phyloP scores from a whole-genome alignment of 768 basidiomycete species.

The Naganishia friedmannii region DNA sequence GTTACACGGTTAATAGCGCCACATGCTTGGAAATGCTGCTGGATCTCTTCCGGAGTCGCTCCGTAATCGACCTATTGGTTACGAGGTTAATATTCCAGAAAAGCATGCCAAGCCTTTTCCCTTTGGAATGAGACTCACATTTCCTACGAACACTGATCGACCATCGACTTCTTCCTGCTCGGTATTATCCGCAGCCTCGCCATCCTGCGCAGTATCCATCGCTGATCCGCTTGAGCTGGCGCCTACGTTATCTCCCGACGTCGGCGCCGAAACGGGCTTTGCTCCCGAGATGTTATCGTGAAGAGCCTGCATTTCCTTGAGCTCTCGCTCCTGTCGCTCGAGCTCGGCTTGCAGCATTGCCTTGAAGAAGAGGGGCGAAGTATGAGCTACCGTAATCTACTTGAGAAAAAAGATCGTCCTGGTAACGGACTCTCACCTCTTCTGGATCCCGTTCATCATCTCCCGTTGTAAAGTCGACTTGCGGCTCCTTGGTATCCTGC shows the following conservation, averaged over 20 bases:
- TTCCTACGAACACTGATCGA: conserved; percentile 91
- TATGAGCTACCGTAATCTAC: background rate
- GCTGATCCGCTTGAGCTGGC: conserved; percentile 29
- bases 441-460: conserved; percentile 23
- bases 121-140: conserved; percentile 64
- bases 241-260: conserved; percentile 33
- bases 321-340: conserved; percentile 4
- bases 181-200: conserved; percentile 66
- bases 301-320: conserved; percentile 21
- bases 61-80: conserved; percentile 82
- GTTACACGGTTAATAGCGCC: conserved; percentile 98
- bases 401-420: background rate
- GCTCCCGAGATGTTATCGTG: conserved; percentile 37
- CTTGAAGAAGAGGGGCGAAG: background rate
- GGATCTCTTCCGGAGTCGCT: conserved; percentile 96
- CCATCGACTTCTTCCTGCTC: conserved; percentile 75
- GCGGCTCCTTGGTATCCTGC: conserved; percentile 10
- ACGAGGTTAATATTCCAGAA: too few species aligned
- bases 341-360: conserved; percentile 18
- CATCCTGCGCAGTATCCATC: conserved; percentile 52
- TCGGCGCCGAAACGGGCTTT: conserved; percentile 32
- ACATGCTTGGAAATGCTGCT: conserved; percentile 93
- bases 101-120: too few species aligned
- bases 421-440: conserved; percentile 2
- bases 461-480: conserved; percentile 2